Percentiles rank a stretch among this genome's conserved stretches.
Conservation (phyloP, 441 rosid species). For the Syzygium malaccense region DNA sequence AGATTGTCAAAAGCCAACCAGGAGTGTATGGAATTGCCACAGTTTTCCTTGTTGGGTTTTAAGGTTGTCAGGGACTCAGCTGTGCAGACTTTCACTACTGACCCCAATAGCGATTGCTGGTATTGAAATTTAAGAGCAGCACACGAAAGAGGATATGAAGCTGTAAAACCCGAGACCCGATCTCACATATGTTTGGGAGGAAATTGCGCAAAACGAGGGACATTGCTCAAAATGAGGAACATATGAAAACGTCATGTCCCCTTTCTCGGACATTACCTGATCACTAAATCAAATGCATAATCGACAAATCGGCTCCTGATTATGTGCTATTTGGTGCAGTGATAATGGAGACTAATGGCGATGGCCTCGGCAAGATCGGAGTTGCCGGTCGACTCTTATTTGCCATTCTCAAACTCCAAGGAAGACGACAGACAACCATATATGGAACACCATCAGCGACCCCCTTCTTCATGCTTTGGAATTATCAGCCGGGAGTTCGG, state of each 20-base stretch:
- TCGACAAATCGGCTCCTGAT: not conserved
- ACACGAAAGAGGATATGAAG: not conserved
- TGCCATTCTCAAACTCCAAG: not conserved
- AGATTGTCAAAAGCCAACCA: not conserved
- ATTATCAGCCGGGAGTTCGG: not conserved
- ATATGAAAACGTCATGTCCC: not conserved
- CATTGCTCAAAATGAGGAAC: not conserved
- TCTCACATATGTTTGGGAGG: not conserved
- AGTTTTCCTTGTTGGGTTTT: not conserved
- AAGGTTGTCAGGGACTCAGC: not conserved
- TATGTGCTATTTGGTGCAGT: not conserved
- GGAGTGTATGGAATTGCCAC: not conserved
- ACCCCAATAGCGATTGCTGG: not conserved
- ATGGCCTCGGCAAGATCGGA: not conserved
- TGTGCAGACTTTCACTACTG: not conserved
- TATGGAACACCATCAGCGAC: not conserved
- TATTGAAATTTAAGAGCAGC: not conserved
- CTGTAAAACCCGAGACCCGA: not conserved
- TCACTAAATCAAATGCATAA: not conserved
- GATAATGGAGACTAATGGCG: not conserved
- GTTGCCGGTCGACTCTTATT: not conserved
- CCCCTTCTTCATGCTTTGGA: not conserved
- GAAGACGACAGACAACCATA: not conserved
- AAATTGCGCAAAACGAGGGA: not conserved
- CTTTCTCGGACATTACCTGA: not conserved